phyloP scores from a whole-genome alignment of 2,329 filamentous ascomycete species.

The Neopestalotiopsis sp. region DNA sequence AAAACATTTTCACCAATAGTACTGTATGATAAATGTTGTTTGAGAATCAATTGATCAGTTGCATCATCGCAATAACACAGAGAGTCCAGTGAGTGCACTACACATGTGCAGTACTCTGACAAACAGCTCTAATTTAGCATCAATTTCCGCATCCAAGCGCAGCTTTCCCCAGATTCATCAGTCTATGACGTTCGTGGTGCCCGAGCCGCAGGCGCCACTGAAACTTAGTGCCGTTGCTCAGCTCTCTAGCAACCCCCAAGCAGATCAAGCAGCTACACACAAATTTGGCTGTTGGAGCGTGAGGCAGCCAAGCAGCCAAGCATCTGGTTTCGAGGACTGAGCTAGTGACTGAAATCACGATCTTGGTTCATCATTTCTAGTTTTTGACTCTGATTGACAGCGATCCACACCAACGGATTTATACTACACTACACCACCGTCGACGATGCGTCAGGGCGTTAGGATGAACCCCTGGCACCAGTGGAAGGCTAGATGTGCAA shows the following conservation, averaged over 20 bases:
- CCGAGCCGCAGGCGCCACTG: slow-evolving; percentile 14
- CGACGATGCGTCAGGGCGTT: not conserved
- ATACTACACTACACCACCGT: not conserved
- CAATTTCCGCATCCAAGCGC: slow-evolving; percentile 9
- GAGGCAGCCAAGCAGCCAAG: not conserved
- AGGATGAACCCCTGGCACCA: not conserved
- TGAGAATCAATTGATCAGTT: not conserved
- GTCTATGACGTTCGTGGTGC: slow-evolving; percentile 13
- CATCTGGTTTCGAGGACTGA: not conserved
- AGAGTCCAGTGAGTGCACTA: not conserved
- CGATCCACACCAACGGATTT: not conserved
- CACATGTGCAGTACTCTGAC: not conserved
- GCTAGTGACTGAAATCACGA: not conserved
- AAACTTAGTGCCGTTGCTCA: not conserved
- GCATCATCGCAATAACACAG: not conserved
- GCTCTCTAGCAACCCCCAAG: not conserved
- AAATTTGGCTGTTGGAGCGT: too few relatives aligned
- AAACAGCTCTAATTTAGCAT: slow-evolving; percentile 10
- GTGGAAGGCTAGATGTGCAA: not conserved
- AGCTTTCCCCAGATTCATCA: slow-evolving; percentile 11
- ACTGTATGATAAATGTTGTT: not conserved
- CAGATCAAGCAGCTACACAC: not conserved
- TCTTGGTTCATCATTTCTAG: not conserved
- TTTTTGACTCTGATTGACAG: slow-evolving; percentile 2
- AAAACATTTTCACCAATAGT: not conserved